phyloP scores from a whole-genome alignment of 1,139 yeast genomes.

The Tardiomyces blankii region DNA sequence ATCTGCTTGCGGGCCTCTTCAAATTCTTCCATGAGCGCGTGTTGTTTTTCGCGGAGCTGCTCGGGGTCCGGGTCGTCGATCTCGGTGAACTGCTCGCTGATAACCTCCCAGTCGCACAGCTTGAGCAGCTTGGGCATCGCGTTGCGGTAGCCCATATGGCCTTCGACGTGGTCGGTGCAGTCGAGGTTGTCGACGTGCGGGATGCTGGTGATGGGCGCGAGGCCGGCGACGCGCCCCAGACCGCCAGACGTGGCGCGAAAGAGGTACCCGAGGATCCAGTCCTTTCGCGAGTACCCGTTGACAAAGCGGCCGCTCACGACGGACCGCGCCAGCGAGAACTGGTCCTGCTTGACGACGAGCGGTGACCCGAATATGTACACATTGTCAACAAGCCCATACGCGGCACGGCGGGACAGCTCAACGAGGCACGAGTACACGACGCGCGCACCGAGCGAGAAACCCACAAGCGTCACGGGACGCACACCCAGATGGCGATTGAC shows the following conservation, averaged over 20 bases:
- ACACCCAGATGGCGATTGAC: conserved; percentile 82
- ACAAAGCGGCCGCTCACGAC: conserved; percentile 87
- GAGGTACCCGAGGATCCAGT: conserved; percentile 93
- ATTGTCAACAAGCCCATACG: conserved; percentile 80
- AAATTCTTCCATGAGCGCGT: conserved; percentile 71
- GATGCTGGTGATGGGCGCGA: conserved; percentile 46
- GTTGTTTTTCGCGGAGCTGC: conserved; percentile 60
- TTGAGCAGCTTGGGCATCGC: conserved; percentile 77
- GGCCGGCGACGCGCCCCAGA: conserved; percentile 77
- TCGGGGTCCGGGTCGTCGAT: conserved; percentile 96
- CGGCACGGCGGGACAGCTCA: conserved; percentile 78
- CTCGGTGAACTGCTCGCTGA: conserved; percentile 87
- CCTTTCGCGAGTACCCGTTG: conserved; percentile 84
- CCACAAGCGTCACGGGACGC: conserved; percentile 85
- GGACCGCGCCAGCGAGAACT: conserved; percentile 66
- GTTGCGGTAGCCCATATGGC: conserved; percentile 94
- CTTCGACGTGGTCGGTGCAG: conserved; percentile 78
- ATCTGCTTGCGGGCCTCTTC: conserved; percentile 65
- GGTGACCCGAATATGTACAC: conserved; percentile 89
- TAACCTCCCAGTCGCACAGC: conserved; percentile 64
- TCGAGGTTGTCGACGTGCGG: conserved; percentile 76
- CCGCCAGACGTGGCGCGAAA: conserved; percentile 97
- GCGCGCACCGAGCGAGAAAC: conserved; percentile 90
- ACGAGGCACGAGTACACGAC: conserved; percentile 83
- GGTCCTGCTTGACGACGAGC: conserved; percentile 65